Conservation (phyloP, 805 yeast genomes). For the Kockiozyma suomiensis region DNA sequence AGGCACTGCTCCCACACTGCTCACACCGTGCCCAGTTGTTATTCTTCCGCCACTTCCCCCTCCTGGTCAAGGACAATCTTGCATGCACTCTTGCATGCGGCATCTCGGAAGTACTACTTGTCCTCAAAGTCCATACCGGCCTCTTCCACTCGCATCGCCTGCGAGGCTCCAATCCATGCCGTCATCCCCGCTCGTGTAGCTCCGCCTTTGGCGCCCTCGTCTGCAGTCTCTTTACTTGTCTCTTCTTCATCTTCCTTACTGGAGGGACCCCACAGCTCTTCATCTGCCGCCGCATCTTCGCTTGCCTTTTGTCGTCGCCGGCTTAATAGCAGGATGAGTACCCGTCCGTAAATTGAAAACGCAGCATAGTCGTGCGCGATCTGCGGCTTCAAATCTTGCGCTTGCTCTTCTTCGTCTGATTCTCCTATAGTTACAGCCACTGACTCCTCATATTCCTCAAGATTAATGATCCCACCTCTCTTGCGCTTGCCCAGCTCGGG, state of each 20-base stretch:
- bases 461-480: neutral
- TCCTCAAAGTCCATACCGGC: constrained; percentile 18
- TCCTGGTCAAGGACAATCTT: no score
- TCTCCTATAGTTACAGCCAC: neutral
- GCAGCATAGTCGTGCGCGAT: constrained; percentile 11
- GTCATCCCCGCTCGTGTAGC: constrained; percentile 12
- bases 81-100: no score
- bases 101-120: neutral
- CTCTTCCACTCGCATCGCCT: constrained; percentile 9
- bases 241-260: neutral
- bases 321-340: constrained; percentile 6
- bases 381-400: constrained; percentile 15
- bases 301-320: neutral
- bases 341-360: constrained; percentile 17
- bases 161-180: constrained; percentile 23
- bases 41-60: no score
- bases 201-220: neutral
- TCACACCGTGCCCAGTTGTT: no score
- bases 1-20: no score
- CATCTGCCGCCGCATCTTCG: neutral
- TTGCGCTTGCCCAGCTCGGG: neutral
- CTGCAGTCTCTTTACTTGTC: neutral
- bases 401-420: constrained; percentile 1
- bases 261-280: constrained; percentile 6
- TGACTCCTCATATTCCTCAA: neutral